A percentile compares a stretch with the other conserved stretches of the same genome.
Conservation (phyloP, 192 early-diverging fungal genomes). For the Linderina pennispora region DNA sequence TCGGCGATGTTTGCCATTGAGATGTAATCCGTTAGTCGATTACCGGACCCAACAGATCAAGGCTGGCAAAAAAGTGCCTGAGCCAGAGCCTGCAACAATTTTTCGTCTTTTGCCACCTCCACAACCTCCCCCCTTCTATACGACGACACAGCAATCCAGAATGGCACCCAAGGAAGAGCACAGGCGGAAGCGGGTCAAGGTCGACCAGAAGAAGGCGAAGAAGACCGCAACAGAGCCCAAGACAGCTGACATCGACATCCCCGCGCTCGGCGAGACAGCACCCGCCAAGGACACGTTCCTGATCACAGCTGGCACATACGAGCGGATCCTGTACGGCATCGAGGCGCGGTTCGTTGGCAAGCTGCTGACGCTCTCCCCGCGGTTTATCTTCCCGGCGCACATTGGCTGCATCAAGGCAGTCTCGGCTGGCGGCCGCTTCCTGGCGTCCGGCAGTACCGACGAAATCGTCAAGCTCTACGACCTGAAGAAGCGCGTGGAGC, state of each 20-base stretch:
- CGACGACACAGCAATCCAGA: background rate
- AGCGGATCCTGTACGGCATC: slow-evolving; percentile 93
- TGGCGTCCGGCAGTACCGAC: slow-evolving; percentile 95
- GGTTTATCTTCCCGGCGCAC: slow-evolving; percentile 95
- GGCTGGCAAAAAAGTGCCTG: too few relatives aligned
- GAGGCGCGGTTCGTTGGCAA: slow-evolving; percentile 48
- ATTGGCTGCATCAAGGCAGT: slow-evolving; percentile 89
- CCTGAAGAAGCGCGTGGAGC: slow-evolving; percentile 77
- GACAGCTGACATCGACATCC: slow-evolving; percentile 3
- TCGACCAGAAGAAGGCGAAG: background rate
- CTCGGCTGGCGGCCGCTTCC: slow-evolving; percentile 63
- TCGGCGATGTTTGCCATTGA: too few relatives aligned
- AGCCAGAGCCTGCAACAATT: too few relatives aligned
- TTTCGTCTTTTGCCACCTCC: too few relatives aligned
- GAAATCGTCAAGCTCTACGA: slow-evolving; percentile 94
- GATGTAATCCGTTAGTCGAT: too few relatives aligned
- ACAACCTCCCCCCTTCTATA: too few relatives aligned
- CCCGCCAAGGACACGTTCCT: slow-evolving; percentile 30
- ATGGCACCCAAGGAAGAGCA: too few relatives aligned
- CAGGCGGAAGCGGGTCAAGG: slow-evolving; percentile 11
- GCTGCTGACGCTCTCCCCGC: slow-evolving; percentile 47
- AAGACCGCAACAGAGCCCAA: background rate
- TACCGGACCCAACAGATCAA: too few relatives aligned
- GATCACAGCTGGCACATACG: slow-evolving; percentile 79
- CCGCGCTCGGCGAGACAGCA: slow-evolving; percentile 6